A percentile compares a stretch with the other conserved stretches of the same genome.
These are phyloP conservation scores for Calonectria hawksworthii DNA, from an alignment of 2,329 filamentous ascomycete genomes.

Conservation along the genomic window DNA sequence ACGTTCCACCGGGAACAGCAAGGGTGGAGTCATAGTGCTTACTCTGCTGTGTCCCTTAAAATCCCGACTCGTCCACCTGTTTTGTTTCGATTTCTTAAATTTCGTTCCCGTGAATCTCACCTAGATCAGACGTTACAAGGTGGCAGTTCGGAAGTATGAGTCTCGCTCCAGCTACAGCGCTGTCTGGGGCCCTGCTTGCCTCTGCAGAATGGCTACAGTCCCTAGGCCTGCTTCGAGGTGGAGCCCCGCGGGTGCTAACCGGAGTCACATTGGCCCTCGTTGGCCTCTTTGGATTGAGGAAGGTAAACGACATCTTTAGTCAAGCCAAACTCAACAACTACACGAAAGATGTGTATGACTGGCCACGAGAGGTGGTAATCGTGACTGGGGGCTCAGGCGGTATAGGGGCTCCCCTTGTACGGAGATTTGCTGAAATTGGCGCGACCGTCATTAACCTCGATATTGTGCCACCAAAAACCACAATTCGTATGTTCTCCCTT, in stretches of 20 bases:
- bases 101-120: neutral
- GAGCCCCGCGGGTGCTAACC: neutral
- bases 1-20: neutral
- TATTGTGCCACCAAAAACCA: neutral
- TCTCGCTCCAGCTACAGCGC: neutral
- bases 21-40: neutral
- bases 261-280: neutral
- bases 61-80: neutral
- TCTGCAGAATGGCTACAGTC: neutral
- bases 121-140: neutral
- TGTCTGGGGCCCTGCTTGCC: neutral
- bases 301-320: neutral
- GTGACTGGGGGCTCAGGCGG: conserved; percentile 3
- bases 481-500: neutral
- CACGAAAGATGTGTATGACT: neutral
- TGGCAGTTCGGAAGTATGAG: neutral
- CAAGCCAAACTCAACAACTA: conserved; percentile 6
- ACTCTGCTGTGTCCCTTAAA: neutral
- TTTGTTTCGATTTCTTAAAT: neutral
- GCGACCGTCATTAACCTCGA: neutral
- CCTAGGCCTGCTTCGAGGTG: neutral
- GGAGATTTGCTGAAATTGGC: neutral
- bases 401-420: neutral
- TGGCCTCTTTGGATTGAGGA: neutral
- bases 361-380: neutral